A percentile compares a stretch with the other conserved stretches of the same genome.
phyloP scores from a whole-genome alignment of 2,329 filamentous ascomycete species.

The Penicillium polonicum region DNA sequence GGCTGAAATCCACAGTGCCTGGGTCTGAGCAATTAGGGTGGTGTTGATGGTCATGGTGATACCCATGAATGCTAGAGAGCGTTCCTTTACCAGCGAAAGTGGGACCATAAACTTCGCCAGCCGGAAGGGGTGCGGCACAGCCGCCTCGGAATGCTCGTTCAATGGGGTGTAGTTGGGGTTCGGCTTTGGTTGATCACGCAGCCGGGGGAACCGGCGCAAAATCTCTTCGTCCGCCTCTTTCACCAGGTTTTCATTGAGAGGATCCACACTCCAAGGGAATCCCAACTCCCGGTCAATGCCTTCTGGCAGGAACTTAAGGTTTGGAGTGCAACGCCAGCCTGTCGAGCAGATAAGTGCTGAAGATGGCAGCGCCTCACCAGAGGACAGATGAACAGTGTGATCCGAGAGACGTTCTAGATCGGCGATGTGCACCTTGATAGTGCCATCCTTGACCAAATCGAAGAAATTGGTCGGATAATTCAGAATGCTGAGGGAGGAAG shows the following conservation, averaged over 20 bases:
- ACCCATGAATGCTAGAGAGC: constrained; percentile 52
- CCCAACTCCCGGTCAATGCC: constrained; percentile 48
- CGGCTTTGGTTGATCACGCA: constrained; percentile 44
- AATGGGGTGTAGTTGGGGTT: constrained; percentile 30
- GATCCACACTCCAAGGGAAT: constrained; percentile 42
- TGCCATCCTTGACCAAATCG: constrained; percentile 54
- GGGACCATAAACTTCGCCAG: constrained; percentile 51
- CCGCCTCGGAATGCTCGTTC: constrained; percentile 35
- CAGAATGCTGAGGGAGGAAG: constrained; percentile 57
- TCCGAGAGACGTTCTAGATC: constrained; percentile 53
- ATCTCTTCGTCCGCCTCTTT: constrained; percentile 53
- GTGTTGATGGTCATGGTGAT: constrained; percentile 50
- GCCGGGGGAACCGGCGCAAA: constrained; percentile 50
- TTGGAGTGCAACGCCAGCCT: constrained; percentile 55
- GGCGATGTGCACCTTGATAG: constrained; percentile 56
- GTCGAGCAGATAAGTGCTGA: constrained; percentile 58
- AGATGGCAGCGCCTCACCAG: constrained; percentile 45
- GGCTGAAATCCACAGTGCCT: constrained; percentile 63
- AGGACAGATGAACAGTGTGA: constrained; percentile 49
- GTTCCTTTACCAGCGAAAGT: constrained; percentile 39
- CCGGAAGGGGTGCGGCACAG: constrained; percentile 48
- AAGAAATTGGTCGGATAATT: constrained; percentile 61
- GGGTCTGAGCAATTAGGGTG: constrained; percentile 46
- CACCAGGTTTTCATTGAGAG: constrained; percentile 39
- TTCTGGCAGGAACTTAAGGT: constrained; percentile 50